Evolutionary conservation across 2,329 filamentous ascomycete genomes (phyloP).

Genomic region (Orbilia ellipsospora): DNA sequence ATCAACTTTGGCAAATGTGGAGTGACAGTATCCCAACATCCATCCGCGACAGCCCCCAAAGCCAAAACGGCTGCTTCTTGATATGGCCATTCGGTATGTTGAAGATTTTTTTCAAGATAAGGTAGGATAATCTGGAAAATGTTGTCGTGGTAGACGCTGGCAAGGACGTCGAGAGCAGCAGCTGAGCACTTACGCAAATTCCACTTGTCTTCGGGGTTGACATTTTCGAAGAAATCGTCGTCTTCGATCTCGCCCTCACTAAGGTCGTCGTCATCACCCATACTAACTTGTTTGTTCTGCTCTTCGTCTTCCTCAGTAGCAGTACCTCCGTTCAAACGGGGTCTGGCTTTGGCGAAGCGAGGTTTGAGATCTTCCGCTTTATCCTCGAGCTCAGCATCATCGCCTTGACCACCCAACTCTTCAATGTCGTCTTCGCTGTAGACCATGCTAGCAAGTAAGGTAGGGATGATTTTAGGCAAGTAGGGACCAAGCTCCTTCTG

Average conservation of each 20-base stretch:
- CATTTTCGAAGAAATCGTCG: constrained; percentile 74
- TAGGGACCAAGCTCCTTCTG: constrained; percentile 81
- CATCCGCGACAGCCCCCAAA: constrained; percentile 92
- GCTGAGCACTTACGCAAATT: constrained; percentile 97
- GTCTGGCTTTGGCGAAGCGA: constrained; percentile 79
- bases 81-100: constrained; percentile 88
- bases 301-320: constrained; percentile 66
- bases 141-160: constrained; percentile 84
- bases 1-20: constrained; percentile 91
- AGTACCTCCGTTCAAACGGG: constrained; percentile 70
- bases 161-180: constrained; percentile 92
- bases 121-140: constrained; percentile 94
- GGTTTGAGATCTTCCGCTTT: constrained; percentile 91
- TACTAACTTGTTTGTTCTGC: constrained; percentile 68
- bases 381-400: constrained; percentile 93
- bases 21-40: constrained; percentile 87
- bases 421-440: constrained; percentile 95
- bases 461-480: constrained; percentile 85
- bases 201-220: constrained; percentile 90
- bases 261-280: constrained; percentile 71
- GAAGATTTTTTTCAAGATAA: constrained; percentile 89
- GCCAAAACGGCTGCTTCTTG: constrained; percentile 94
- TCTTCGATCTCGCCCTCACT: constrained; percentile 89
- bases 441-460: constrained; percentile 92
- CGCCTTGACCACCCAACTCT: constrained; percentile 81